phyloP scores from a whole-genome alignment of 1,284 basidiomycete species.

The Trichosporon sp. region DNA sequence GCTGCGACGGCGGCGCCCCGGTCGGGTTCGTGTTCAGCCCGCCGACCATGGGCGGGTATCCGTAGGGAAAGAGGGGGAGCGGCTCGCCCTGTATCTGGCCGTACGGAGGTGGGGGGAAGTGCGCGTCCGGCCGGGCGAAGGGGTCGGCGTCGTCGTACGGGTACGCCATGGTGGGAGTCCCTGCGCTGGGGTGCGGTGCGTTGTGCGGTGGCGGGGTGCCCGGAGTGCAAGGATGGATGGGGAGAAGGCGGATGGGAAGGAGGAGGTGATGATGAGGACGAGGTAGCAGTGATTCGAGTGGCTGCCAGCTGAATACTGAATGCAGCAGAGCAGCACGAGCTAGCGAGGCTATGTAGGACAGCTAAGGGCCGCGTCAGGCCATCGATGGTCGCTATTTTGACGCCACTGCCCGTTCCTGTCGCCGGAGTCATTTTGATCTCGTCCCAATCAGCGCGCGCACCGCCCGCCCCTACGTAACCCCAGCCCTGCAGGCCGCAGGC shows the following conservation, averaged over 20 bases:
- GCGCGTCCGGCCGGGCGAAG: slow-evolving; percentile 8
- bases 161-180: slow-evolving; percentile 9
- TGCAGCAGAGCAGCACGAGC: too few relatives aligned
- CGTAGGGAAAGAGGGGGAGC: slow-evolving; percentile 8
- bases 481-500: too few relatives aligned
- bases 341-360: not conserved
- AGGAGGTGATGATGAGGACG: not conserved
- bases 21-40: not conserved
- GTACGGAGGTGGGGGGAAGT: not conserved
- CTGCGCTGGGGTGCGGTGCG: not conserved
- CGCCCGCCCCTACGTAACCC: too few relatives aligned
- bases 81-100: not conserved
- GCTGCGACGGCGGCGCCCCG: too few relatives aligned
- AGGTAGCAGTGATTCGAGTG: too few relatives aligned
- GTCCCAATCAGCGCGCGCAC: not conserved
- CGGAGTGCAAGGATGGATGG: not conserved
- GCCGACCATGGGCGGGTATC: slow-evolving; percentile 5
- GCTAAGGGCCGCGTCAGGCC: not conserved
- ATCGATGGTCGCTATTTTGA: not conserved
- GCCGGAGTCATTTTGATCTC: not conserved
- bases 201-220: not conserved
- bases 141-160: slow-evolving; percentile 8
- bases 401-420: not conserved
- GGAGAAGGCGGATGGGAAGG: not conserved
- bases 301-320: too few relatives aligned